A percentile compares a stretch with the other conserved stretches of the same genome.
Evolutionary conservation across 331 rosid genomes (phyloP).

Genomic region (Erythrophleum ivorense): DNA sequence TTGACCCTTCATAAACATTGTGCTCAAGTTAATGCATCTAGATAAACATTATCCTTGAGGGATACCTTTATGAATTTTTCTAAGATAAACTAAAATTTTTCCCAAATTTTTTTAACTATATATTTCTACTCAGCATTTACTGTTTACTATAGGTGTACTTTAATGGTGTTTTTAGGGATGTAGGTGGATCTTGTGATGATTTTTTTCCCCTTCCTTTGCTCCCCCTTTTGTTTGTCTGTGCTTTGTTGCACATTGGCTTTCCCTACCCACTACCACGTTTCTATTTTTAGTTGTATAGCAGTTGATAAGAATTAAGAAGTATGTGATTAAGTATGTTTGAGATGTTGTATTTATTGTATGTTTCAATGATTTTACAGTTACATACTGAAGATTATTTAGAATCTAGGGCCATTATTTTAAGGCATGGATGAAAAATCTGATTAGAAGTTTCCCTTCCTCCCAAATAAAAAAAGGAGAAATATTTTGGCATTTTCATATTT

Average conservation of each 20-base stretch:
- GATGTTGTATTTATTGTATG: not conserved
- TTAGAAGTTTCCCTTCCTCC: not conserved
- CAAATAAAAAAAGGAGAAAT: not conserved
- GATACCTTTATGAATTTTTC: not conserved
- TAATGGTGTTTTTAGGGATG: not conserved
- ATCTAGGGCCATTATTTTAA: slow-evolving; percentile 1
- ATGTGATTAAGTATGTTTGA: not conserved
- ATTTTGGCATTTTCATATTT: not conserved
- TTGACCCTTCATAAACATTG: slow-evolving; percentile 10
- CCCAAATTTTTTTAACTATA: not conserved
- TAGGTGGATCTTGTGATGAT: not conserved
- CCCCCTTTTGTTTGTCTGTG: not conserved
- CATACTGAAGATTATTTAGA: not conserved
- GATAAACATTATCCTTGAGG: not conserved
- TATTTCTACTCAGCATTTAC: slow-evolving; percentile 17
- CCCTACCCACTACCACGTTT: not conserved
- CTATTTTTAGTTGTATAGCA: not conserved
- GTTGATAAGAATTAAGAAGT: not conserved
- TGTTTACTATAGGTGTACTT: not conserved
- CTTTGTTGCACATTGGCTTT: not conserved
- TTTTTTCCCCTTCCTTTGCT: not conserved
- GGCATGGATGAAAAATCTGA: not conserved
- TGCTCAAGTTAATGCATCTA: slow-evolving; percentile 15
- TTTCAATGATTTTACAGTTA: not conserved
- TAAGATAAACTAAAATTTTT: not conserved